These are phyloP conservation scores for Colletotrichum kahawae DNA, from an alignment of 2,329 filamentous ascomycete genomes.

Conservation along the genomic window DNA sequence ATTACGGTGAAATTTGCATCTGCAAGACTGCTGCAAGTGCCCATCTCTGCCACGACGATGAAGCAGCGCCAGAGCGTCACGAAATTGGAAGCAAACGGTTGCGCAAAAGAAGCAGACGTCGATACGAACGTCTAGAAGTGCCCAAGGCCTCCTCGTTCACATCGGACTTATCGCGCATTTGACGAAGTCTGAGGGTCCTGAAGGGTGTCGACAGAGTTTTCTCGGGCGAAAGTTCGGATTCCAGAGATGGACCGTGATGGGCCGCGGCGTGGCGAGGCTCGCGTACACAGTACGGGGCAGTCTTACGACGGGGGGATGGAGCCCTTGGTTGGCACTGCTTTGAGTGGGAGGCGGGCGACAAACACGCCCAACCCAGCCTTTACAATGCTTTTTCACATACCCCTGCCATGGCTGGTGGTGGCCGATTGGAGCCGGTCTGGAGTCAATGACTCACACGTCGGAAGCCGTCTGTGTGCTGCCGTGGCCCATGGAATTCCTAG, in stretches of 20 bases:
- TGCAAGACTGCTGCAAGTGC: conserved; percentile 13
- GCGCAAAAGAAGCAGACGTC: not conserved
- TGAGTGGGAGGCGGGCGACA: not conserved
- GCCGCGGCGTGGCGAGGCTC: conserved; percentile 20
- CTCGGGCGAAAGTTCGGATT: conserved; percentile 4
- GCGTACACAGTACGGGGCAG: conserved; percentile 11
- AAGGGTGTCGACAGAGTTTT: conserved; percentile 17
- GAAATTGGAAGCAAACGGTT: not conserved
- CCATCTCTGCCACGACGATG: not conserved
- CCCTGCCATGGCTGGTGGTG: conserved; percentile 6
- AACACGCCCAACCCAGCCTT: conserved; percentile 12
- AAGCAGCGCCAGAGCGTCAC: conserved; percentile 1
- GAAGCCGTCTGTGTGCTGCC: conserved; percentile 15
- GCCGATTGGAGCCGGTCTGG: conserved; percentile 11
- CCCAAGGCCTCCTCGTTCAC: too few species aligned
- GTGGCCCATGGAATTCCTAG: conserved; percentile 16
- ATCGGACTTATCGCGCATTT: not conserved
- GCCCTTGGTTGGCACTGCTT: not conserved
- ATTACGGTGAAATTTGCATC: conserved; percentile 21
- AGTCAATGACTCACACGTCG: conserved; percentile 25
- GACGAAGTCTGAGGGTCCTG: not conserved
- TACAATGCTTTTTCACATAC: conserved; percentile 4
- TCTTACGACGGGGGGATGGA: not conserved
- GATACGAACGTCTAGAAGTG: not conserved
- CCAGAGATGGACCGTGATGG: not conserved